Conservation (phyloP, 352 stramenopile genomes). For the Pythium periplocum region DNA sequence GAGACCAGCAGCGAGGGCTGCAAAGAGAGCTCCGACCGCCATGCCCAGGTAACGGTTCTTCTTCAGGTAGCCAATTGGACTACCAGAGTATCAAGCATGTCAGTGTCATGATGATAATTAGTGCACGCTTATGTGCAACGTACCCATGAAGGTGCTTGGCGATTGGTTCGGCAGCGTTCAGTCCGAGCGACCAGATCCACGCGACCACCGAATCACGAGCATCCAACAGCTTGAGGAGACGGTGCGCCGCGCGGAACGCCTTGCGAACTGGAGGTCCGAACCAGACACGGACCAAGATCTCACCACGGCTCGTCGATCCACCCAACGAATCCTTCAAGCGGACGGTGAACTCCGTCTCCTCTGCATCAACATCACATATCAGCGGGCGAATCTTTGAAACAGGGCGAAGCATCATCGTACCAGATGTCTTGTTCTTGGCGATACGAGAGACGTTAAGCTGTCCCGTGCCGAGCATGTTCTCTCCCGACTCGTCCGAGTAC, state of each 20-base stretch:
- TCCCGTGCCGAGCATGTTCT: slow-evolving; percentile 70
- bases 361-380: slow-evolving; percentile 2
- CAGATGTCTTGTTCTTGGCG: slow-evolving; percentile 28
- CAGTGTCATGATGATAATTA: background rate
- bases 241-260: slow-evolving; percentile 68
- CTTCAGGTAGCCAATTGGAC: slow-evolving; percentile 60
- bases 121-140: background rate
- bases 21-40: slow-evolving; percentile 45
- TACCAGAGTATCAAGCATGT: slow-evolving; percentile 8
- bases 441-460: slow-evolving; percentile 43
- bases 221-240: slow-evolving; percentile 66
- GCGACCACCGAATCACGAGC: slow-evolving; percentile 59
- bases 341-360: slow-evolving; percentile 34
- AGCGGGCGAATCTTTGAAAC: background rate
- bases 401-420: too few relatives aligned
- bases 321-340: slow-evolving; percentile 42
- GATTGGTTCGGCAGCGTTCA: slow-evolving; percentile 21
- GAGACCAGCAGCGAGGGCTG: slow-evolving; percentile 40
- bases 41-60: slow-evolving; percentile 72
- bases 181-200: slow-evolving; percentile 38
- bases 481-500: slow-evolving; percentile 63
- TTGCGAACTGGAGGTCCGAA: slow-evolving; percentile 74
- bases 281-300: slow-evolving; percentile 63
- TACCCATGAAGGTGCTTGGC: slow-evolving; percentile 45
- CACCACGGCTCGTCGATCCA: slow-evolving; percentile 38